phyloP scores from a whole-genome alignment of 257 asterid species.

The Paraleonurus japonicus region DNA sequence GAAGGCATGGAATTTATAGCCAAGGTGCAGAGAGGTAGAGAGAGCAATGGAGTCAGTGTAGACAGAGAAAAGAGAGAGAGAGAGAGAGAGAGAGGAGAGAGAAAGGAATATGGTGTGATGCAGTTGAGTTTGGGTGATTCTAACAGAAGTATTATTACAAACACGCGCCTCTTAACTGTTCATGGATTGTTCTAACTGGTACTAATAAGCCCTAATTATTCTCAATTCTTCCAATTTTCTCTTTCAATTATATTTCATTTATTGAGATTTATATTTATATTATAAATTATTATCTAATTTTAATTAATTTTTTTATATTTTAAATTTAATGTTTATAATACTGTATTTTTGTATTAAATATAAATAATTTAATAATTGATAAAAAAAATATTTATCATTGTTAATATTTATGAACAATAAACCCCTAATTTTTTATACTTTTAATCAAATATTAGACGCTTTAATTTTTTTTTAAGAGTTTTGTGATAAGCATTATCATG shows the following conservation, averaged over 20 bases:
- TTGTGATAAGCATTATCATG: too few relatives aligned
- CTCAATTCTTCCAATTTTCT: neutral
- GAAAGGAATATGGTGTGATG: slow-evolving; percentile 22
- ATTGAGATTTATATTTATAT: too few relatives aligned
- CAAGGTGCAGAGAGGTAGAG: neutral
- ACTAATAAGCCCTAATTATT: neutral
- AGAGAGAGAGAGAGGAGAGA: slow-evolving; percentile 27
- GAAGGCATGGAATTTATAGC: slow-evolving; percentile 27
- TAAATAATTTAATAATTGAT: too few relatives aligned
- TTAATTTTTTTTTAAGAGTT: too few relatives aligned
- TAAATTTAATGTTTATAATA: too few relatives aligned
- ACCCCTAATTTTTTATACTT: too few relatives aligned
- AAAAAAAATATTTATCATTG: too few relatives aligned
- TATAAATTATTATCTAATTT: too few relatives aligned
- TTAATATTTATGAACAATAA: too few relatives aligned
- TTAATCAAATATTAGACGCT: too few relatives aligned
- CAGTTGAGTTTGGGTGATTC: slow-evolving; percentile 32
- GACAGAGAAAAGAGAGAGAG: slow-evolving; percentile 3
- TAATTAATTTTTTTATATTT: too few relatives aligned
- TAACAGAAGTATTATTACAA: slow-evolving; percentile 24
- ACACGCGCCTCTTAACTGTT: slow-evolving; percentile 34
- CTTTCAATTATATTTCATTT: neutral
- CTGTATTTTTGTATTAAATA: too few relatives aligned
- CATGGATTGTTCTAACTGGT: slow-evolving; percentile 3
- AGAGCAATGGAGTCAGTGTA: slow-evolving; percentile 30